phyloP scores from a whole-genome alignment of 1,284 basidiomycete species.

The Ustilago trichophora region DNA sequence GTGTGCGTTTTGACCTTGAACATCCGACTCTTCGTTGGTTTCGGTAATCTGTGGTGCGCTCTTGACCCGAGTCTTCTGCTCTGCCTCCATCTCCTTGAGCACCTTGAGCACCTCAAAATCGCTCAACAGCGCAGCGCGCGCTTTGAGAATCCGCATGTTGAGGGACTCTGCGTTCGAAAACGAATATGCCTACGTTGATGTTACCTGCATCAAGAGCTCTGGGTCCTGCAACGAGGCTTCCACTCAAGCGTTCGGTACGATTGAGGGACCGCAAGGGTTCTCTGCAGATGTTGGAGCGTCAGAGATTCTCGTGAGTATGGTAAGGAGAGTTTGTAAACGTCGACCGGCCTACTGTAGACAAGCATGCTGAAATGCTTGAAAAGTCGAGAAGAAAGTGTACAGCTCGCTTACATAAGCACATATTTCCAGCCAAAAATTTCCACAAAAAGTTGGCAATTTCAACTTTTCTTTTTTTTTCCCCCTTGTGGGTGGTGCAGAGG shows the following conservation, averaged over 20 bases:
- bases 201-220: too few relatives aligned
- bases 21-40: constrained; percentile 1
- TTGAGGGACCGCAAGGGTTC: too few relatives aligned
- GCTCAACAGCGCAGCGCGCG: constrained; percentile 80
- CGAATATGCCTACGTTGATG: too few relatives aligned
- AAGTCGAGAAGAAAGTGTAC: constrained; percentile 5
- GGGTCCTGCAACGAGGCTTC: too few relatives aligned
- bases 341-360: too few relatives aligned
- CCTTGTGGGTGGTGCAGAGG: too few relatives aligned
- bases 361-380: neutral
- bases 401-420: constrained; percentile 20
- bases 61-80: constrained; percentile 70
- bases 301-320: too few relatives aligned
- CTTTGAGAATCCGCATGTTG: constrained; percentile 76
- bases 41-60: constrained; percentile 69
- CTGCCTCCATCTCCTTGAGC: constrained; percentile 78
- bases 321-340: too few relatives aligned
- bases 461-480: too few relatives aligned
- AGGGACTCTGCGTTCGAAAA: neutral
- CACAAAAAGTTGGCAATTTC: constrained; percentile 1
- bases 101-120: constrained; percentile 86
- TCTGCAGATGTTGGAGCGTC: too few relatives aligned
- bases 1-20: neutral
- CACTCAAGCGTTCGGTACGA: too few relatives aligned
- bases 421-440: neutral